These are phyloP conservation scores for Babesia sp. DNA, from an alignment of 169 alveolate genomes.

Conservation along the genomic window DNA sequence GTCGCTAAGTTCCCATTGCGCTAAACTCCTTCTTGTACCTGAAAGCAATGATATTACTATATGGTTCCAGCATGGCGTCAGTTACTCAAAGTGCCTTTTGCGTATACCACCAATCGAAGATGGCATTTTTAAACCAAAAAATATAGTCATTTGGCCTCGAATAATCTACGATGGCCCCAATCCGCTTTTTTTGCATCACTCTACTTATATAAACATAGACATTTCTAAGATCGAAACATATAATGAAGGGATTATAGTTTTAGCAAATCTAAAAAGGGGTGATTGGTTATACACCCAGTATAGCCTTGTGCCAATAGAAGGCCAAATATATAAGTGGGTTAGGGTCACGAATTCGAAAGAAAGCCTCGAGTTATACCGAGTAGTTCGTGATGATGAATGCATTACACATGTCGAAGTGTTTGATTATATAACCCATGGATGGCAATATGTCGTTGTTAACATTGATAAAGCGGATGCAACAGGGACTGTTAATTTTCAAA, in stretches of 20 bases:
- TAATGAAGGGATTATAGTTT: background rate
- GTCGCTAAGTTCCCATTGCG: background rate
- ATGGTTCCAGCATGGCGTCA: background rate
- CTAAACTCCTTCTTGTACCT: background rate
- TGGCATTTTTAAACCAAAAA: background rate
- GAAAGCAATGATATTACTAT: background rate
- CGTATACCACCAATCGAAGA: background rate
- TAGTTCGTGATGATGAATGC: background rate
- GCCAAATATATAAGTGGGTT: background rate
- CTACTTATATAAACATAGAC: background rate
- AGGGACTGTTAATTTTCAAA: background rate
- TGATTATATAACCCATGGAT: background rate
- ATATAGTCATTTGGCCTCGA: background rate
- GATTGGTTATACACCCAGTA: background rate
- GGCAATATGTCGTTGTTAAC: background rate
- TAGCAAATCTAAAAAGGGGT: background rate
- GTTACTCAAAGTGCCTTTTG: background rate
- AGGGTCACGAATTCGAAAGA: background rate
- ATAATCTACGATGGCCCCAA: too few relatives aligned
- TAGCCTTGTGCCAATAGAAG: background rate
- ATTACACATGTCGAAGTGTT: background rate
- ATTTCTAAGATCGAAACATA: background rate
- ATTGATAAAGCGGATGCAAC: background rate
- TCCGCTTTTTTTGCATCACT: background rate
- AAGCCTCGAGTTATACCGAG: background rate